These are phyloP conservation scores for Meira nashicola DNA, from an alignment of 1,284 basidiomycete species.

Conservation along the genomic window DNA sequence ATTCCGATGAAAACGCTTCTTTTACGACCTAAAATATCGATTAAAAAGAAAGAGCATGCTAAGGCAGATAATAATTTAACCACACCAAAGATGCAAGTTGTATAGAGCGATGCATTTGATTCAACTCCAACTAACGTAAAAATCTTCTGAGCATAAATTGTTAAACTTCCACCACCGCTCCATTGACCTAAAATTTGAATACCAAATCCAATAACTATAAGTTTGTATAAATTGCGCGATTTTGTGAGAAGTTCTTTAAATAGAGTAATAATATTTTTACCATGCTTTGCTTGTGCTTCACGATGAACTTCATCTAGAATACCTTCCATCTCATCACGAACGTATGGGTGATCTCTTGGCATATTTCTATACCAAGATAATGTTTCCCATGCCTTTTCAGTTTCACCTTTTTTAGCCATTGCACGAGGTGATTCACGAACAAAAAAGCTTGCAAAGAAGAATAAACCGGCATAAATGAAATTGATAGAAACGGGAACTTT, in stretches of 20 bases:
- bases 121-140: conserved; percentile 29
- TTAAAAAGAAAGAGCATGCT: conserved; percentile 33
- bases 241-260: background rate
- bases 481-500: conserved; percentile 30
- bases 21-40: conserved; percentile 33
- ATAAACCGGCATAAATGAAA: conserved; percentile 34
- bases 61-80: conserved; percentile 37
- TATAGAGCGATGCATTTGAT: conserved; percentile 24
- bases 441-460: conserved; percentile 25
- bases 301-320: conserved; percentile 17
- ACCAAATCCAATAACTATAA: conserved; percentile 28
- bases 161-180: conserved; percentile 27
- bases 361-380: conserved; percentile 30
- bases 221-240: background rate
- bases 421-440: conserved; percentile 35
- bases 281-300: background rate
- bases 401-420: conserved; percentile 28
- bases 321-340: conserved; percentile 26
- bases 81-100: conserved; percentile 34
- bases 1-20: conserved; percentile 28
- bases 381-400: conserved; percentile 26
- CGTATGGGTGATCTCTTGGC: conserved; percentile 21
- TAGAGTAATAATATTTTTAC: conserved; percentile 13
- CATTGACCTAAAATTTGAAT: conserved; percentile 38
- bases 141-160: conserved; percentile 29